phyloP scores from a whole-genome alignment of 139 green algal genomes.

The Chlorella vulgaris region DNA sequence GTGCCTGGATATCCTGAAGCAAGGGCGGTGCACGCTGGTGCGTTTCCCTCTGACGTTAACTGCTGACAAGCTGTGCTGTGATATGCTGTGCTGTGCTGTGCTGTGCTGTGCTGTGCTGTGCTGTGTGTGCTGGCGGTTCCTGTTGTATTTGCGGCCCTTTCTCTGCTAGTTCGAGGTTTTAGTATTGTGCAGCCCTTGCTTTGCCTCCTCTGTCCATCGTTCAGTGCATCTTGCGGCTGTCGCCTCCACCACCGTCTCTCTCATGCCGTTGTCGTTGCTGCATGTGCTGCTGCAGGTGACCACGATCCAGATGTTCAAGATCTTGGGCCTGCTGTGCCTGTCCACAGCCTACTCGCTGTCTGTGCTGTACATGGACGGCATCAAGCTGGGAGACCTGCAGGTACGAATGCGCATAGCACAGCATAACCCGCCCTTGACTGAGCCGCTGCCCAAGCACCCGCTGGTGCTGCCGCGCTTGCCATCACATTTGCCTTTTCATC shows the following conservation, averaged over 20 bases:
- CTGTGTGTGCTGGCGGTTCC: too few relatives aligned
- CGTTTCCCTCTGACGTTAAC: too few relatives aligned
- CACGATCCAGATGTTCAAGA: constrained; percentile 99
- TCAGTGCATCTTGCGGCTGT: too few relatives aligned
- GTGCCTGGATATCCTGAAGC: constrained; percentile 89
- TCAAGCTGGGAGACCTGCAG: constrained; percentile 90
- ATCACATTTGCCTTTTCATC: too few relatives aligned
- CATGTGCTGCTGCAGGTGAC: constrained; percentile 87
- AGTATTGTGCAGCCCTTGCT: neutral
- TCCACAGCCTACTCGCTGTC: constrained; percentile 89
- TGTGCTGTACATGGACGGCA: constrained; percentile 93
- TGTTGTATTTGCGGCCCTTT: too few relatives aligned
- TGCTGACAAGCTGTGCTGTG: too few relatives aligned
- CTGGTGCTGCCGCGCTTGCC: too few relatives aligned
- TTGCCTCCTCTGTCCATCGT: neutral
- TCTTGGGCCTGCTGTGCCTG: constrained; percentile 96
- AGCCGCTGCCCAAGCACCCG: too few relatives aligned
- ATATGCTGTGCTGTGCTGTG: too few relatives aligned
- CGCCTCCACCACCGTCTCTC: too few relatives aligned
- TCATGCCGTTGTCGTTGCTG: neutral
- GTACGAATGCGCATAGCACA: constrained; percentile 19
- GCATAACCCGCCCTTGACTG: neutral
- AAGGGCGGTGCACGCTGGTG: constrained; percentile 92
- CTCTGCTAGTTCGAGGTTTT: too few relatives aligned
- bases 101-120: too few relatives aligned